These are phyloP conservation scores for Komagataella pastoris DNA, from an alignment of 805 yeast species.

Conservation along the genomic window DNA sequence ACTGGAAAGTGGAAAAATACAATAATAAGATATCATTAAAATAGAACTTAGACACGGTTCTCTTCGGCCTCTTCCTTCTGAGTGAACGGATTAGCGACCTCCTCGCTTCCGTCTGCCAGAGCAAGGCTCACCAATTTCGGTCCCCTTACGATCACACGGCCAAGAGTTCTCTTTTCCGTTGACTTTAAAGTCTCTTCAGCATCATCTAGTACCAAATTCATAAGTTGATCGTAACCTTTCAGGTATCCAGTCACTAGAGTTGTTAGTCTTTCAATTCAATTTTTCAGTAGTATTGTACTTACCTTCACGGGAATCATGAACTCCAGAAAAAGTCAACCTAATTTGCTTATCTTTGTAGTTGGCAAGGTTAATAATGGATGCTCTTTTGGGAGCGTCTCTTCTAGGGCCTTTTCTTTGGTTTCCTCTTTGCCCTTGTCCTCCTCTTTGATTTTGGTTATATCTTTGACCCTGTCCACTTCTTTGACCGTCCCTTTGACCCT, in stretches of 20 bases:
- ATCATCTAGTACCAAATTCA: slow-evolving; percentile 67
- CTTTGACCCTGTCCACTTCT: not conserved
- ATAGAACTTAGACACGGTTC: not conserved
- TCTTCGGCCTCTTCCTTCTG: slow-evolving; percentile 1
- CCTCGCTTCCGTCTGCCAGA: slow-evolving; percentile 60
- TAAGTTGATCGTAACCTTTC: slow-evolving; percentile 73
- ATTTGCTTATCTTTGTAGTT: slow-evolving; percentile 63
- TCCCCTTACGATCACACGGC: slow-evolving; percentile 78
- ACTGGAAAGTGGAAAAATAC: not conserved
- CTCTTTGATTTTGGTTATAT: slow-evolving; percentile 3
- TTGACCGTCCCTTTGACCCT: not conserved
- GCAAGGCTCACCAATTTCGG: slow-evolving; percentile 63
- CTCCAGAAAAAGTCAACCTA: slow-evolving; percentile 66
- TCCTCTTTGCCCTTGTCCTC: slow-evolving; percentile 4
- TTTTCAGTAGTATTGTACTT: slow-evolving; percentile 4
- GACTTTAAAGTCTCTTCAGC: slow-evolving; percentile 52
- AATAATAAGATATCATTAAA: not conserved
- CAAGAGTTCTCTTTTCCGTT: slow-evolving; percentile 52
- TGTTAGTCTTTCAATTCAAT: not conserved
- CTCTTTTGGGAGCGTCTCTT: slow-evolving; percentile 74
- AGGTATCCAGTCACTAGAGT: slow-evolving; percentile 55
- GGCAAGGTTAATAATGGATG: slow-evolving; percentile 73
- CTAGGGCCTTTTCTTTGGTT: slow-evolving; percentile 3
- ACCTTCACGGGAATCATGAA: slow-evolving; percentile 44
- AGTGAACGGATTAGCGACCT: slow-evolving; percentile 57